Evolutionary conservation across 129 eudicot genomes (phyloP).

Genomic region (Dittrichia graveolens): DNA sequence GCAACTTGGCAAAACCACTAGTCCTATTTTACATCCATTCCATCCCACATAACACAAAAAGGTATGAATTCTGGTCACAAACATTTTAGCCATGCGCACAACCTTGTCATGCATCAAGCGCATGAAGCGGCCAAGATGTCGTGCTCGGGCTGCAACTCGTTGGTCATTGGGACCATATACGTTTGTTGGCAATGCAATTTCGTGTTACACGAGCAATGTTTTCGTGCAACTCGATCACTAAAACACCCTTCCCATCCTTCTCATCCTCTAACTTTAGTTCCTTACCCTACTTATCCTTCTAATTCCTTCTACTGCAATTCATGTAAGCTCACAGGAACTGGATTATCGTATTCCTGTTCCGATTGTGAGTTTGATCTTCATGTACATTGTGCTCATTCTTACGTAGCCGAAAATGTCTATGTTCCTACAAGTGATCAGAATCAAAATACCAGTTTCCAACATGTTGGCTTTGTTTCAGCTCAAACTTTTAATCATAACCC

Average conservation of each 20-base stretch:
- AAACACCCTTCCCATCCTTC: slow-evolving; percentile 58
- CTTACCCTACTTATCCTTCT: slow-evolving; percentile 74
- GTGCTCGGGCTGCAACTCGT: slow-evolving; percentile 35
- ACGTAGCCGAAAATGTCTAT: slow-evolving; percentile 8
- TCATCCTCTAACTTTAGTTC: slow-evolving; percentile 62
- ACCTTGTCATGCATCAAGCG: slow-evolving; percentile 31
- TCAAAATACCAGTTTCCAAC: slow-evolving; percentile 15
- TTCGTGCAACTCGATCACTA: slow-evolving; percentile 55
- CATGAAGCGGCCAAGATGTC: slow-evolving; percentile 26
- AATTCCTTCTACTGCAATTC: slow-evolving; percentile 56
- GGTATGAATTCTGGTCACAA: slow-evolving; percentile 32
- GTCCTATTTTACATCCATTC: slow-evolving; percentile 18
- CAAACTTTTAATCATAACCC: slow-evolving; percentile 9
- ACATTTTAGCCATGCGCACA: slow-evolving; percentile 45
- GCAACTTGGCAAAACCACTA: neutral
- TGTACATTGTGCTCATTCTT: slow-evolving; percentile 52
- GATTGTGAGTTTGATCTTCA: slow-evolving; percentile 73
- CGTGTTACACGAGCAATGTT: slow-evolving; percentile 47
- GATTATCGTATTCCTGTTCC: slow-evolving; percentile 62
- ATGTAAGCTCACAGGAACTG: slow-evolving; percentile 47
- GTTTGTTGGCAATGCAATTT: slow-evolving; percentile 41
- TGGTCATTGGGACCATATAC: slow-evolving; percentile 27
- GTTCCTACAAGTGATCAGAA: slow-evolving; percentile 25
- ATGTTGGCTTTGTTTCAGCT: slow-evolving; percentile 4
- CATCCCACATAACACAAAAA: slow-evolving; percentile 23